phyloP scores from a whole-genome alignment of 192 early-diverging fungal genomes.

The Backusella mclennaniae region DNA sequence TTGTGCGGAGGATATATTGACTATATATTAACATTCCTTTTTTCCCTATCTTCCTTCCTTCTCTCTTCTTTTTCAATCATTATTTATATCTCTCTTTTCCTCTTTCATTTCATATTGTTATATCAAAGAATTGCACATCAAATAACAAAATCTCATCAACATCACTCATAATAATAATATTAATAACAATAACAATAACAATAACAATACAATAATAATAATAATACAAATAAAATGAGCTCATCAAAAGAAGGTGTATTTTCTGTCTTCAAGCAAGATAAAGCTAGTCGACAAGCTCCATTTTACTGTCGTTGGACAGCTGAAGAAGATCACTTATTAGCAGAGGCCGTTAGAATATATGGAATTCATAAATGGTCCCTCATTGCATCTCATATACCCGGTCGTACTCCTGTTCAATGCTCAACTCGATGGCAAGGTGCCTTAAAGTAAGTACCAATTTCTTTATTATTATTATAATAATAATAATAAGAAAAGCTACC shows the following conservation, averaged over 20 bases:
- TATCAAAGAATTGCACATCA: not conserved
- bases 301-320: constrained; percentile 40
- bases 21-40: constrained; percentile 8
- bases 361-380: constrained; percentile 41
- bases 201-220: too few species aligned
- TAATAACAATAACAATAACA: too few species aligned
- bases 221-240: not conserved
- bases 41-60: constrained; percentile 1
- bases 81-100: not conserved
- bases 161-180: not conserved
- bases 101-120: not conserved
- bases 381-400: constrained; percentile 31
- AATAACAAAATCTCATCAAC: not conserved
- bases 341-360: constrained; percentile 30
- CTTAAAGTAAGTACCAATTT: constrained; percentile 26
- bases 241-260: constrained; percentile 16
- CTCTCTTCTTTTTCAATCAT: not conserved
- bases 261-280: constrained; percentile 26
- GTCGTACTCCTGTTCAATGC: constrained; percentile 38
- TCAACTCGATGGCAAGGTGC: constrained; percentile 40
- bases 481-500: not conserved
- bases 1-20: constrained; percentile 6
- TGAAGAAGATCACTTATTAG: constrained; percentile 33
- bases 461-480: too few species aligned
- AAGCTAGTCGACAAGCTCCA: constrained; percentile 23